Percentiles rank a stretch among this genome's conserved stretches.
phyloP scores from a whole-genome alignment of 2,329 filamentous ascomycete species.

The Dothiorella sarmentorum region DNA sequence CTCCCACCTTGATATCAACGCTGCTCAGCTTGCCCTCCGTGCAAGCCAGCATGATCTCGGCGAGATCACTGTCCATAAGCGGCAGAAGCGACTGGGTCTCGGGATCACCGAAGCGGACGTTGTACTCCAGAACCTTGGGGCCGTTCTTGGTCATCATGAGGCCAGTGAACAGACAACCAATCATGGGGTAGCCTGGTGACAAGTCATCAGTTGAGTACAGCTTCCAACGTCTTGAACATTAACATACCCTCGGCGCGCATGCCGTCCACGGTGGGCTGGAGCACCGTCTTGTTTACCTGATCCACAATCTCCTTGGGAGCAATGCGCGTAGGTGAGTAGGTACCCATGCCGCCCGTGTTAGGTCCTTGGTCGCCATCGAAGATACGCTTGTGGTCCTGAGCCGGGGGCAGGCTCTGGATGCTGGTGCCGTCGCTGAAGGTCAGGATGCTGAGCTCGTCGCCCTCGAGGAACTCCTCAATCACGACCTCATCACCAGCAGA shows the following conservation, averaged over 20 bases:
- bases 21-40: constrained; percentile 69
- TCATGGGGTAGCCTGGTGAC: constrained; percentile 35
- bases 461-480: constrained; percentile 88
- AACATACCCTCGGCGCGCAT: constrained; percentile 70
- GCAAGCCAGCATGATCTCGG: constrained; percentile 84
- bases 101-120: constrained; percentile 87
- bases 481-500: constrained; percentile 85
- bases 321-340: constrained; percentile 72
- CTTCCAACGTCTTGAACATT: neutral
- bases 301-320: constrained; percentile 63
- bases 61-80: constrained; percentile 80
- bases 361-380: constrained; percentile 85
- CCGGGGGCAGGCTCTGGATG: constrained; percentile 78
- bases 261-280: constrained; percentile 85
- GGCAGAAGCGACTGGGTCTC: constrained; percentile 85
- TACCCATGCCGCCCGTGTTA: constrained; percentile 97
- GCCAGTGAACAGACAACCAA: constrained; percentile 81
- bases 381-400: constrained; percentile 95
- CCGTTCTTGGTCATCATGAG: constrained; percentile 84
- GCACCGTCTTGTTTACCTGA: constrained; percentile 72
- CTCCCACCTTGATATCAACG: constrained; percentile 64
- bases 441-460: constrained; percentile 88
- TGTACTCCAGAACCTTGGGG: constrained; percentile 85
- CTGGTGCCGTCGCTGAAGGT: constrained; percentile 88
- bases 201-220: neutral